These are phyloP conservation scores for Tothia fuscella DNA, from an alignment of 2,329 filamentous ascomycete species.

Conservation along the genomic window DNA sequence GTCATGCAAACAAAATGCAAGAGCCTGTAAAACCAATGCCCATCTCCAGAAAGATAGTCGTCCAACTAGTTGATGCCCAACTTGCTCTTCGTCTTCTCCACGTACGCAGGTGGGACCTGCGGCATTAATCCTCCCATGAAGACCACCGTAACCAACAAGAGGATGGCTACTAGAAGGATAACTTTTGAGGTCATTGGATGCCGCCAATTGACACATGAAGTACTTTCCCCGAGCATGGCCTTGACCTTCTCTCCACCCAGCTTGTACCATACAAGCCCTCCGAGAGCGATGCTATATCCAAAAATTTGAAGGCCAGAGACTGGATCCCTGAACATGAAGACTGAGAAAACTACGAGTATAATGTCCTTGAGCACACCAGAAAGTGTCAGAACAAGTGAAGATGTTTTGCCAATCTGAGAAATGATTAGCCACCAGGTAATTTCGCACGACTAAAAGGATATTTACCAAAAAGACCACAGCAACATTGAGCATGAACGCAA, in stretches of 20 bases:
- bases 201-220: slow-evolving; percentile 60
- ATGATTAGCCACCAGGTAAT: neutral
- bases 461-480: slow-evolving; percentile 77
- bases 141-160: slow-evolving; percentile 65
- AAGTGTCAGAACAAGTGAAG: slow-evolving; percentile 72
- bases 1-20: no score
- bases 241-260: slow-evolving; percentile 73
- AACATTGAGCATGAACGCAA: slow-evolving; percentile 73
- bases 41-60: no score
- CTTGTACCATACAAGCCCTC: slow-evolving; percentile 77
- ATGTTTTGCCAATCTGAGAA: slow-evolving; percentile 70
- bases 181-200: slow-evolving; percentile 84
- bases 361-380: slow-evolving; percentile 85
- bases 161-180: slow-evolving; percentile 59
- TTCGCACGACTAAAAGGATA: slow-evolving; percentile 14
- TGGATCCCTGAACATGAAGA: slow-evolving; percentile 69
- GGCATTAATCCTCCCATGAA: slow-evolving; percentile 45
- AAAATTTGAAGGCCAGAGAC: slow-evolving; percentile 68
- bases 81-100: slow-evolving; percentile 22
- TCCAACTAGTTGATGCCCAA: no score
- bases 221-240: slow-evolving; percentile 63
- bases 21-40: no score
- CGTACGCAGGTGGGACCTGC: slow-evolving; percentile 25
- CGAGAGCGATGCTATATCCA: slow-evolving; percentile 69
- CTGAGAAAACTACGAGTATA: slow-evolving; percentile 65